Conservation (phyloP, 163 green algal species). For the Scenedesmus sp. region DNA sequence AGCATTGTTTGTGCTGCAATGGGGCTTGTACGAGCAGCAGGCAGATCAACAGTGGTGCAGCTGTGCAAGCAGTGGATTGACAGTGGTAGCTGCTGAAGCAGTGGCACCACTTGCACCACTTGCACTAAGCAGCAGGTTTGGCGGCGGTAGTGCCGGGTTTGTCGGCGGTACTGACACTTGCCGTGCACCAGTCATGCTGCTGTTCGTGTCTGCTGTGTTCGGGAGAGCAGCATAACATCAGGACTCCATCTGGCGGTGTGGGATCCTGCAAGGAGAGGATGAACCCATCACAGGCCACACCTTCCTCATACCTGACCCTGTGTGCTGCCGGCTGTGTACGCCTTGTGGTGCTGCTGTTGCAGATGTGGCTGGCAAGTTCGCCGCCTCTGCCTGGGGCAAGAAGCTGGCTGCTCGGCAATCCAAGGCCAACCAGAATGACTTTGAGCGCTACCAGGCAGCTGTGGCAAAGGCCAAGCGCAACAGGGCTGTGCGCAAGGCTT, state of each 20-base stretch:
- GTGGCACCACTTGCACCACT: too few species aligned
- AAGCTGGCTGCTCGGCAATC: constrained; percentile 87
- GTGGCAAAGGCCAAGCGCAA: constrained; percentile 77
- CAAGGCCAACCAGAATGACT: constrained; percentile 88
- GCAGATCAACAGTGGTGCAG: neutral
- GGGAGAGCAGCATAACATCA: neutral
- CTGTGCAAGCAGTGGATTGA: neutral
- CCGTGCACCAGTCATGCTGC: neutral
- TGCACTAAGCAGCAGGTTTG: neutral
- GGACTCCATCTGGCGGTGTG: too few species aligned
- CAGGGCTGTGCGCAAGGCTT: constrained; percentile 62
- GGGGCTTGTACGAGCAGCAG: neutral
- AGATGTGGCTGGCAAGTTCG: constrained; percentile 92
- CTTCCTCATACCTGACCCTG: neutral
- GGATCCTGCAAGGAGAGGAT: too few species aligned
- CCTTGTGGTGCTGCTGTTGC: constrained; percentile 20
- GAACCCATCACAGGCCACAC: neutral
- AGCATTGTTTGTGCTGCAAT: neutral
- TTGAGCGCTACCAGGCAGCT: constrained; percentile 86
- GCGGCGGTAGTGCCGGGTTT: neutral
- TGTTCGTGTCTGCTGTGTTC: too few species aligned
- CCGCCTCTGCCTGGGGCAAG: constrained; percentile 90
- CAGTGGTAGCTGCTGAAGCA: neutral
- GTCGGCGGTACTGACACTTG: neutral
- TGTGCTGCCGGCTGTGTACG: neutral